Evolutionary conservation across 75 land plant genomes (phyloP), one percentile per base, ranked within the genome.

Genomic region (Selaginella tamariscina): DNA sequence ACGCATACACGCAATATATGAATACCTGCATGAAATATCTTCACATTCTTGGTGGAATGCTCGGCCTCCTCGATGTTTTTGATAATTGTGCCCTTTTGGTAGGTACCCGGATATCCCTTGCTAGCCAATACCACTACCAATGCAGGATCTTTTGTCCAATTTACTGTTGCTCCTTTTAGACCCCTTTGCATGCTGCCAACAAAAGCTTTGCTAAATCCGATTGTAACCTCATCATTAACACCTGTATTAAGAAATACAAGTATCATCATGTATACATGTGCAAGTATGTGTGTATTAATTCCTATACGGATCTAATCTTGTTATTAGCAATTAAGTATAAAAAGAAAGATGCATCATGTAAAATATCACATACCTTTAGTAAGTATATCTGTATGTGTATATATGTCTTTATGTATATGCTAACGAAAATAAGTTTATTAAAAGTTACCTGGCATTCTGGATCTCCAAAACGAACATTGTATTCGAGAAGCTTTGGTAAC

Each of bases 381-480:
- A n/a, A n/a, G n/a, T n/a, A n/a, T n/a, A n/a, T n/a, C n/a, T n/a
- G n/a, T n/a, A n/a, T n/a, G n/a, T n/a, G n/a, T n/a, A n/a, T n/a
- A n/a, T n/a, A n/a, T n/a, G n/a, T n/a, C n/a, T n/a, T n/a, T n/a
- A n/a, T n/a, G n/a, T n/a, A n/a, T n/a, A n/a, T n/a, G n/a, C n/a
- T n/a, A n/a, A n/a, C n/a, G n/a, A 39, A 15, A 39, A 39, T 5
- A 39, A 39, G 49, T 39, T 39, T 39, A n/a, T n/a, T n/a, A n/a
- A n/a, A n/a, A n/a, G n/a, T n/a, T 29, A 87, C 99, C 88, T 95
- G 99, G 77, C 96, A 95, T 71, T 95, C 99, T 8, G 96, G 98
- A 79, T 95, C 99, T 64, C 99, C 99, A 78, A 95, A 95, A 5
- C 99, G 83, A 29, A 95, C 96, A 74, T 95, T 95, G 66, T 87